Evolutionary conservation across 1,139 yeast species (phyloP).

Genomic region (Diutina sp.): DNA sequence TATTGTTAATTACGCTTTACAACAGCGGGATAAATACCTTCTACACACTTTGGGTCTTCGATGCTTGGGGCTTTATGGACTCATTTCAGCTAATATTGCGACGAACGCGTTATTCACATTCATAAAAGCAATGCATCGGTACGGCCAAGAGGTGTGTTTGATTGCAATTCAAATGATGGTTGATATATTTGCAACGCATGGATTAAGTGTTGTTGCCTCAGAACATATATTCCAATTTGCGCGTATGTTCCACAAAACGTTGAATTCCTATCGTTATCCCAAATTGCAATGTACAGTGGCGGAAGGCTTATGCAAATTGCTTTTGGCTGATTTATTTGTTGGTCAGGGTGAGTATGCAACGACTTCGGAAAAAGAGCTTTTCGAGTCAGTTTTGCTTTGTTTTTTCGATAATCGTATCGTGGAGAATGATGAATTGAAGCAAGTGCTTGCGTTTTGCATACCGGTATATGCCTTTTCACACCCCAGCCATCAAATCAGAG

Average conservation of each 20-base stretch:
- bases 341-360: slow-evolving; percentile 16
- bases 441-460: slow-evolving; percentile 75
- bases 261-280: slow-evolving; percentile 45
- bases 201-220: slow-evolving; percentile 48
- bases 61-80: not conserved
- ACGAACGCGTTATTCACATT: not conserved
- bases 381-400: slow-evolving; percentile 58
- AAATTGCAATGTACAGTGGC: slow-evolving; percentile 72
- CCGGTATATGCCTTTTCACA: slow-evolving; percentile 87
- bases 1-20: not conserved
- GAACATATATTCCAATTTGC: slow-evolving; percentile 46
- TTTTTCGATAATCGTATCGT: slow-evolving; percentile 63
- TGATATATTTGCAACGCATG: slow-evolving; percentile 71
- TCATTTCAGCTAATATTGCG: not conserved
- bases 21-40: not conserved
- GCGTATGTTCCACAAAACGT: slow-evolving; percentile 54
- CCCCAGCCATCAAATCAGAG: slow-evolving; percentile 53
- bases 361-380: slow-evolving; percentile 28
- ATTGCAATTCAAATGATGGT: slow-evolving; percentile 59
- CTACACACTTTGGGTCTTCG: not conserved
- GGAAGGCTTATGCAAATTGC: slow-evolving; percentile 75
- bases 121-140: slow-evolving; percentile 34
- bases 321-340: slow-evolving; percentile 62
- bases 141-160: slow-evolving; percentile 44
- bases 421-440: slow-evolving; percentile 56